Evolutionary conservation across 2,329 filamentous ascomycete species (phyloP).

Genomic region (Trichoderma oligosporum): DNA sequence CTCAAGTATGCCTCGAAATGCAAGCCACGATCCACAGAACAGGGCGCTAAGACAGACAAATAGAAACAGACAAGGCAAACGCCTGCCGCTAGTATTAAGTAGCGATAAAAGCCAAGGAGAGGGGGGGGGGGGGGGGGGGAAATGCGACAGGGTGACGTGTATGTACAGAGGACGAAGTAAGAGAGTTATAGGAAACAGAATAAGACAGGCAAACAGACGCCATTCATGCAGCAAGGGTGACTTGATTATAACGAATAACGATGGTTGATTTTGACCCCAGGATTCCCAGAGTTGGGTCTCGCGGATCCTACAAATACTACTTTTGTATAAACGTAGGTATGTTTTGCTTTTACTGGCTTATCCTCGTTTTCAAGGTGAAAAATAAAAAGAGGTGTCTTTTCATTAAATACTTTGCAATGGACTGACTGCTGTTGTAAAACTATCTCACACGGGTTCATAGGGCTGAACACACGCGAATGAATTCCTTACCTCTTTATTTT

Average conservation of each 20-base stretch:
- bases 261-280: neutral
- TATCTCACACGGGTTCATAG: neutral
- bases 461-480: conserved; percentile 7
- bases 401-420: neutral
- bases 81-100: neutral
- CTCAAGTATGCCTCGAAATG: conserved; percentile 6
- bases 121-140: neutral
- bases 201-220: neutral
- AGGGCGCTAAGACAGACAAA: neutral
- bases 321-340: neutral
- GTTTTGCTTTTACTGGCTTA: neutral
- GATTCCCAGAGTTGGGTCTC: neutral
- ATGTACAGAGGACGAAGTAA: too few species aligned
- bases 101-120: neutral
- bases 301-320: neutral
- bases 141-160: conserved; percentile 9
- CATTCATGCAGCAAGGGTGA: neutral
- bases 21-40: neutral
- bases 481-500: neutral
- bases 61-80: neutral
- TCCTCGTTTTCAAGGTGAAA: too few species aligned
- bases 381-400: too few species aligned
- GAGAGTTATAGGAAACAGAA: neutral
- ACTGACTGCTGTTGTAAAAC: neutral
- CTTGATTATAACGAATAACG: neutral